These are phyloP conservation scores for Pseudonectria buxi DNA, from an alignment of 2,329 filamentous ascomycete genomes.

Conservation along the genomic window DNA sequence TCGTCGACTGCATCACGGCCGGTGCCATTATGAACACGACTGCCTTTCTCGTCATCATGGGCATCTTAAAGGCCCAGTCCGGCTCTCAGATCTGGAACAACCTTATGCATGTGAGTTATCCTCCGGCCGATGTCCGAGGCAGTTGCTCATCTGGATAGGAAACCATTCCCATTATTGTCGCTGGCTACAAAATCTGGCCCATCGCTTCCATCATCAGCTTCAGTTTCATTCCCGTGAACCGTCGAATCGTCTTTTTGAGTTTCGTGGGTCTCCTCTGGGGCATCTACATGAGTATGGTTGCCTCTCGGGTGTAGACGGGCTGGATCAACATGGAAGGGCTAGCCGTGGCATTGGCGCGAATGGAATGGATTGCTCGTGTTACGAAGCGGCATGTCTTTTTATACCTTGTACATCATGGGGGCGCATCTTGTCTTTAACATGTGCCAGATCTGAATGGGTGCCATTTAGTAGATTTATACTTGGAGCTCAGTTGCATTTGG, in stretches of 20 bases:
- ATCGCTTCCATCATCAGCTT: slow-evolving; percentile 46
- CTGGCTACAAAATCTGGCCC: slow-evolving; percentile 47
- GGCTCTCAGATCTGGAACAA: slow-evolving; percentile 31
- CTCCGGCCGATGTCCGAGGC: background rate
- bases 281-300: slow-evolving; percentile 44
- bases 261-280: slow-evolving; percentile 44
- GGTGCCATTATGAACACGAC: slow-evolving; percentile 41
- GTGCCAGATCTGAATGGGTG: slow-evolving; percentile 3
- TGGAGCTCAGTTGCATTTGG: no score
- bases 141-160: slow-evolving; percentile 23
- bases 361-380: no score
- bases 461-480: no score
- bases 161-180: slow-evolving; percentile 42
- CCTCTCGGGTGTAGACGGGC: slow-evolving; percentile 29
- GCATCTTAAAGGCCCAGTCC: slow-evolving; percentile 36
- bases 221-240: slow-evolving; percentile 41
- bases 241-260: slow-evolving; percentile 42
- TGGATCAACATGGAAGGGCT: no score
- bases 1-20: slow-evolving; percentile 42
- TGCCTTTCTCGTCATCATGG: slow-evolving; percentile 42
- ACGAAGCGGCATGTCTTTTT: no score
- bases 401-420: no score
- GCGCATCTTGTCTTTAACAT: background rate
- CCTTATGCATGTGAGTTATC: slow-evolving; percentile 26
- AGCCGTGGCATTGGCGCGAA: no score